Conservation (phyloP, 495 filamentous ascomycete species). For the Daldinia childiae region DNA sequence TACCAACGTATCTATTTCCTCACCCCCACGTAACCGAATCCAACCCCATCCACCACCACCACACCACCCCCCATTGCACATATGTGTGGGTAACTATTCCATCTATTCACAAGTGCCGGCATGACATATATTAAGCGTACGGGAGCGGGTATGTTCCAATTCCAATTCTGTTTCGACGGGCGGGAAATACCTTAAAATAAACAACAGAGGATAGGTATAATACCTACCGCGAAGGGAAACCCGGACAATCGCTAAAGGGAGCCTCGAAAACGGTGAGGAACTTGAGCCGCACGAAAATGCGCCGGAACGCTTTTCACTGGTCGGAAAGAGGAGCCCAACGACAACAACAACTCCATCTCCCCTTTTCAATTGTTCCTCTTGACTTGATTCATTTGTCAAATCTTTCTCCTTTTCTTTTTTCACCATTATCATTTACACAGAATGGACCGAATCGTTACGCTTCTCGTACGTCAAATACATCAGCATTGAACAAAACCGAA, state of each 20-base stretch:
- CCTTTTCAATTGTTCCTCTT: background rate
- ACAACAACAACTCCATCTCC: background rate
- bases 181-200: background rate
- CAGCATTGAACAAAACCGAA: background rate
- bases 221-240: background rate
- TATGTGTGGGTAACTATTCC: background rate
- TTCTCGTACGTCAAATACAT: background rate
- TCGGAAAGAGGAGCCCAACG: background rate
- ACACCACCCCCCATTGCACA: background rate
- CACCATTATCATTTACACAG: background rate
- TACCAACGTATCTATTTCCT: background rate
- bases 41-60: background rate
- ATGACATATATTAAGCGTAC: background rate
- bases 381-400: background rate
- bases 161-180: background rate
- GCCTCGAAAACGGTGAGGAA: background rate
- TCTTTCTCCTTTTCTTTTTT: background rate
- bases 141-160: background rate
- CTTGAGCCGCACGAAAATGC: constrained; percentile 41
- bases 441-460: background rate
- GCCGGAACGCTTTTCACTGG: constrained; percentile 27
- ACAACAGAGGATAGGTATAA: background rate
- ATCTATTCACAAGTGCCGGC: background rate
- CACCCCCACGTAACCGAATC: background rate
- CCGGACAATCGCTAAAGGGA: constrained; percentile 30